Conservation (phyloP, 1,284 basidiomycete genomes). For the Tylopilus orsonianus region DNA sequence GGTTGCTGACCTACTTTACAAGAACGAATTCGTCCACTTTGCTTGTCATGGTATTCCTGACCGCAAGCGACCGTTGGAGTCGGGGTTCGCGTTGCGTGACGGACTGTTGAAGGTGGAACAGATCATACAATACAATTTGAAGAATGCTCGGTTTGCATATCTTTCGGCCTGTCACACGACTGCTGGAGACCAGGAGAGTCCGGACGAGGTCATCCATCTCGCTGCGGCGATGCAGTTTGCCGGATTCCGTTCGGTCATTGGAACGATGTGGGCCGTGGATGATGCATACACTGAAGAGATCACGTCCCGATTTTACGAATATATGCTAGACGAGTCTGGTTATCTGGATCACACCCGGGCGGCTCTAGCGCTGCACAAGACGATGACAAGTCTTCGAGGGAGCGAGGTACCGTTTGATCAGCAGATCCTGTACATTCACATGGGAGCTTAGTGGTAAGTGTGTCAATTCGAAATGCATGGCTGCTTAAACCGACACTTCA, state of each 20-base stretch:
- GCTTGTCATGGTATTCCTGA: constrained; percentile 18
- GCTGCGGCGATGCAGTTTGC: constrained; percentile 9
- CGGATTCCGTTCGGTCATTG: constrained; percentile 7
- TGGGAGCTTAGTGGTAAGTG: neutral
- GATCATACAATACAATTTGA: constrained; percentile 21
- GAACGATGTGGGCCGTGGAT: constrained; percentile 7
- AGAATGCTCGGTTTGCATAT: constrained; percentile 33
- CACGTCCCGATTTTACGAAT: constrained; percentile 4
- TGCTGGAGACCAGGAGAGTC: neutral
- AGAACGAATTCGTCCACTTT: constrained; percentile 20
- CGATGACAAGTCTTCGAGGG: neutral
- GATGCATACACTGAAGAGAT: neutral
- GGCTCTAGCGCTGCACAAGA: constrained; percentile 4
- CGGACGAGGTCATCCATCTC: constrained; percentile 23
- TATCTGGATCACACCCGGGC: constrained; percentile 2
- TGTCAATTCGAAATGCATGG: no score
- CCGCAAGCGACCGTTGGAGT: constrained; percentile 18
- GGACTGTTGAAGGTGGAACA: constrained; percentile 22
- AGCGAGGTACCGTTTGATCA: neutral
- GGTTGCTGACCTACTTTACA: constrained; percentile 5
- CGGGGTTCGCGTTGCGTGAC: constrained; percentile 23
- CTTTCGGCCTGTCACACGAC: constrained; percentile 35
- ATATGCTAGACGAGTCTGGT: constrained; percentile 2
- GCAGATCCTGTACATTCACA: constrained; percentile 1
- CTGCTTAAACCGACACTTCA: no score